phyloP scores from a whole-genome alignment of 192 early-diverging fungal genomes.

The Coemansia sp. region DNA sequence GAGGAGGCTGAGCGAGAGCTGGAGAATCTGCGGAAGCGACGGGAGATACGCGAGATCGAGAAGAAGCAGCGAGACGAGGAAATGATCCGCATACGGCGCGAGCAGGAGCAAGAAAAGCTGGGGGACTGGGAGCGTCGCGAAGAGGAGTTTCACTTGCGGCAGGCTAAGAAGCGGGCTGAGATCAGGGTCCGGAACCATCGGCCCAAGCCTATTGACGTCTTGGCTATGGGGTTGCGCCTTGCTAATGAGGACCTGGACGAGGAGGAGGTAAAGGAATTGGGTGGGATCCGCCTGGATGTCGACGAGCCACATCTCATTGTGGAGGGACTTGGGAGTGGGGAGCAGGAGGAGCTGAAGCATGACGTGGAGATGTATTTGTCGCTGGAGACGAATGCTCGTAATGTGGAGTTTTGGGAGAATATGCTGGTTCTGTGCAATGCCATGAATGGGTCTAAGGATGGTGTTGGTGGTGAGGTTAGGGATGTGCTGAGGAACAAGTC shows the following conservation, averaged over 20 bases:
- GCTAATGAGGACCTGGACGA: slow-evolving; percentile 68
- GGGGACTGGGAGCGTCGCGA: slow-evolving; percentile 97
- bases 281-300: slow-evolving; percentile 64
- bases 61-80: slow-evolving; percentile 80
- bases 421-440: slow-evolving; percentile 81
- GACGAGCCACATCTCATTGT: slow-evolving; percentile 85
- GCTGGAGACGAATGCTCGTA: slow-evolving; percentile 75
- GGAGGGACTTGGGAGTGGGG: slow-evolving; percentile 60
- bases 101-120: slow-evolving; percentile 80
- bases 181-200: slow-evolving; percentile 86
- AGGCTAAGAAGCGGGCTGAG: slow-evolving; percentile 88
- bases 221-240: slow-evolving; percentile 86
- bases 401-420: slow-evolving; percentile 81
- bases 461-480: slow-evolving; percentile 60
- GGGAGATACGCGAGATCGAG: slow-evolving; percentile 81
- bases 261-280: slow-evolving; percentile 71
- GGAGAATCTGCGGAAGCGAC: slow-evolving; percentile 74
- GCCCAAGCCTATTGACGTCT: slow-evolving; percentile 88
- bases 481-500: slow-evolving; percentile 72
- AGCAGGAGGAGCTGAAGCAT: slow-evolving; percentile 75
- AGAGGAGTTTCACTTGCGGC: slow-evolving; percentile 89
- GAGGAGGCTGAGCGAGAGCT: slow-evolving; percentile 74
- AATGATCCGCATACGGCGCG: slow-evolving; percentile 68
- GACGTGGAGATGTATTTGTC: slow-evolving; percentile 88
- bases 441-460: slow-evolving; percentile 4